Evolutionary conservation across 352 stramenopile genomes (phyloP).

Genomic region (Hyphochytrium catenoides): DNA sequence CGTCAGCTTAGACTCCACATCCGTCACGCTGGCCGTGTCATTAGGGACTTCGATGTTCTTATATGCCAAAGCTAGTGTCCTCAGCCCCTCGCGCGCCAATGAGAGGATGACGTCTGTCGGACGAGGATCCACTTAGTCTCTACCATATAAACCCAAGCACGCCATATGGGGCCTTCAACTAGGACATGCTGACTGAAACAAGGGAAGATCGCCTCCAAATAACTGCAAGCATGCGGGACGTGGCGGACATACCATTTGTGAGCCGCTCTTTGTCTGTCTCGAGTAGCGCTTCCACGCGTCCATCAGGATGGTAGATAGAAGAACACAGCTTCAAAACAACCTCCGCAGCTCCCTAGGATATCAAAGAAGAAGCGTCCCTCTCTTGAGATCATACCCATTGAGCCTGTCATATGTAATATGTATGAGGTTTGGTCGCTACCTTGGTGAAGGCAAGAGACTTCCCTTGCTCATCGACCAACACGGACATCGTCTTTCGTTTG

Average conservation of each 20-base stretch:
- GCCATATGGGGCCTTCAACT: no score
- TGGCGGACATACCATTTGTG: no score
- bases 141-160: no score
- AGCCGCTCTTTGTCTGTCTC: no score
- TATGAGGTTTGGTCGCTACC: no score
- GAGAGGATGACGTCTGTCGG: conserved; percentile 1
- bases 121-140: no score
- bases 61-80: conserved; percentile 58
- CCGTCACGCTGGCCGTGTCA: conserved; percentile 33
- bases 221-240: no score
- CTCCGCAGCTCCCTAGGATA: conserved; percentile 26
- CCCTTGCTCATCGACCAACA: conserved; percentile 26
- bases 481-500: conserved; percentile 79
- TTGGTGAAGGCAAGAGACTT: no score
- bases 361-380: conserved; percentile 6
- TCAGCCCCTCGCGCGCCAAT: conserved; percentile 37
- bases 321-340: conserved; percentile 22
- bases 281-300: no score
- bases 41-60: conserved; percentile 33
- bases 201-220: no score
- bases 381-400: conserved; percentile 4
- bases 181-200: no score
- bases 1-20: conserved; percentile 61
- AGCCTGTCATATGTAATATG: no score
- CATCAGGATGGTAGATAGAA: conserved; percentile 9